Percentiles rank a stretch among this genome's conserved stretches.
These are phyloP conservation scores for Sclerotinia glacialis DNA, from an alignment of 2,329 filamentous ascomycete species.

Conservation along the genomic window DNA sequence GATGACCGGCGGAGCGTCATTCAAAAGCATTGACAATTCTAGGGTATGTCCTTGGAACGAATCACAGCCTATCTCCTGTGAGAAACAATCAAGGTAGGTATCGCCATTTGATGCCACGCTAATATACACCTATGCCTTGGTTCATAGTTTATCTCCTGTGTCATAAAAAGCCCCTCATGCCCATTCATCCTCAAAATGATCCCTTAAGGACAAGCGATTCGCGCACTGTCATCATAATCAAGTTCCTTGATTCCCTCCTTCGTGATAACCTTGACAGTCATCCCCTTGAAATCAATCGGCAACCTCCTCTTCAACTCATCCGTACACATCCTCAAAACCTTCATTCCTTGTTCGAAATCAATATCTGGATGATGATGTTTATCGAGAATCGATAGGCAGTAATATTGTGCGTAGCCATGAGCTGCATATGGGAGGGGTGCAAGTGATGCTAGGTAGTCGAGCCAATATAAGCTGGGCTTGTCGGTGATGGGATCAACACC, in stretches of 20 bases:
- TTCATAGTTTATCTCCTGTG: constrained; percentile 19
- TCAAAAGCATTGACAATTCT: not conserved
- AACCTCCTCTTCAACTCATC: constrained; percentile 95
- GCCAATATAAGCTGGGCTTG: constrained; percentile 92
- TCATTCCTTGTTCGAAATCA: constrained; percentile 80
- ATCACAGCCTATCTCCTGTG: not conserved
- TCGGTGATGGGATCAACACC: constrained; percentile 89
- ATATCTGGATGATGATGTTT: constrained; percentile 99
- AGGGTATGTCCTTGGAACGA: not conserved
- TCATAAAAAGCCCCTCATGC: constrained; percentile 19
- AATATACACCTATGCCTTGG: constrained; percentile 35
- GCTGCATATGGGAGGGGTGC: constrained; percentile 91
- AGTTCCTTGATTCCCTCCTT: constrained; percentile 88
- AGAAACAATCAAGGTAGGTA: constrained; percentile 5
- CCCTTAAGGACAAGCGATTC: constrained; percentile 35
- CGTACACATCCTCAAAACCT: constrained; percentile 90
- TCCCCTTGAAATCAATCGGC: constrained; percentile 98
- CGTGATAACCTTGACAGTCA: constrained; percentile 89
- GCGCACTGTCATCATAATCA: constrained; percentile 69
- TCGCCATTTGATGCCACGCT: constrained; percentile 34
- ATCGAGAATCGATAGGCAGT: constrained; percentile 95
- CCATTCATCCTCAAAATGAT: not conserved
- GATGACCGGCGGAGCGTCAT: not conserved
- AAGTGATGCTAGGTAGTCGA: constrained; percentile 90
- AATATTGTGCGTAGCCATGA: constrained; percentile 98